Conservation (phyloP, 208 protist genomes). For the Wallacemonas sp. region DNA sequence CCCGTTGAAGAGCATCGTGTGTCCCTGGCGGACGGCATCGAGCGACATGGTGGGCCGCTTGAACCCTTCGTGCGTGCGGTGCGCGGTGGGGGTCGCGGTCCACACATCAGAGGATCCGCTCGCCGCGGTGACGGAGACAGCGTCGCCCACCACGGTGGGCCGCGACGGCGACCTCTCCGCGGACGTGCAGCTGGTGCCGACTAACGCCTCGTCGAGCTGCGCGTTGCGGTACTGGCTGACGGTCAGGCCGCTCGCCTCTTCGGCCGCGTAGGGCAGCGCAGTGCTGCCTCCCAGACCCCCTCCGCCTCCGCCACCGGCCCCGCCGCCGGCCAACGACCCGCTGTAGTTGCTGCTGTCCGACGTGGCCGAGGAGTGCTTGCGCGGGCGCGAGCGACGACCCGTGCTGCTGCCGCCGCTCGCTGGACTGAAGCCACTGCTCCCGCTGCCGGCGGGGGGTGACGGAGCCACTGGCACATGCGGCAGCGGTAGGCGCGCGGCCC, state of each 20-base stretch:
- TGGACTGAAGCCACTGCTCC: background rate
- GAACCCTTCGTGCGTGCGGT: background rate
- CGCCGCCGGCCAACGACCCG: too few relatives aligned
- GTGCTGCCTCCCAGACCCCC: too few relatives aligned
- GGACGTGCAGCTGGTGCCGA: background rate
- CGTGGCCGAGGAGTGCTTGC: conserved; percentile 7
- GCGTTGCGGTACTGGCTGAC: background rate
- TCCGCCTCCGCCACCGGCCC: too few relatives aligned
- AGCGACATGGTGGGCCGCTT: conserved; percentile 6
- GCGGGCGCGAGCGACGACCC: background rate
- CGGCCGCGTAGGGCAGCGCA: background rate
- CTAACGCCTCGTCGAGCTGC: background rate
- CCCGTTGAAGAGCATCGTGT: background rate
- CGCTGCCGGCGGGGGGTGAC: background rate
- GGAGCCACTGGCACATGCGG: background rate
- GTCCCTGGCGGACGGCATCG: background rate
- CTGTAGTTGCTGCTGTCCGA: conserved; percentile 3
- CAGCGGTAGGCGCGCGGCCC: background rate
- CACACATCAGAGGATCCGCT: background rate
- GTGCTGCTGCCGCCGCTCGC: conserved; percentile 3
- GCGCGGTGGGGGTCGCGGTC: background rate
- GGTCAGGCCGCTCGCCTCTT: background rate
- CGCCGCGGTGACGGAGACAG: too few relatives aligned
- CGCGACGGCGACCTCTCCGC: background rate
- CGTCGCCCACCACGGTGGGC: background rate